phyloP scores from a whole-genome alignment of 1,284 basidiomycete species.

The Trichosporon asahii region DNA sequence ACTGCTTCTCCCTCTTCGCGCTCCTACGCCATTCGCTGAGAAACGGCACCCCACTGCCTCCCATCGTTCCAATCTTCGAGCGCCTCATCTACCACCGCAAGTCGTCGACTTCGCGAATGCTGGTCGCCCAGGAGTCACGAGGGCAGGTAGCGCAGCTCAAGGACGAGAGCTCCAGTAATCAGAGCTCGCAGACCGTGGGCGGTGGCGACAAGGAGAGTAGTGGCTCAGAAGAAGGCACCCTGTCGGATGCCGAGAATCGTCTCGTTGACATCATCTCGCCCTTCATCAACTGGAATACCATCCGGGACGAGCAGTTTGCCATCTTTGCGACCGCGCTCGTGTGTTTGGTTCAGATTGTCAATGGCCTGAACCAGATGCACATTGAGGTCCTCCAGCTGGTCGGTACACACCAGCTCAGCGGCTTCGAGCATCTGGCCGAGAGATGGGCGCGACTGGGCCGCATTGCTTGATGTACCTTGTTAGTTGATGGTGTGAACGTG shows the following conservation, averaged over 20 bases:
- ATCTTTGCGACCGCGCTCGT: slow-evolving; percentile 46
- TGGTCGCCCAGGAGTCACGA: background rate
- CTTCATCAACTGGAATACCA: background rate
- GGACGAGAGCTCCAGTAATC: background rate
- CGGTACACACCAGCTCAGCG: slow-evolving; percentile 42
- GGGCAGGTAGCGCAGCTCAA: background rate
- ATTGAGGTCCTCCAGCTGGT: slow-evolving; percentile 37
- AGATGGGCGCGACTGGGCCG: slow-evolving; percentile 29
- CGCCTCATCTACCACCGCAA: slow-evolving; percentile 37
- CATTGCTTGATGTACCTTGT: background rate
- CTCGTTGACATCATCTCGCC: background rate
- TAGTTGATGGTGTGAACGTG: no score
- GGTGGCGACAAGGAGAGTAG: background rate
- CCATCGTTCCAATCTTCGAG: slow-evolving; percentile 47
- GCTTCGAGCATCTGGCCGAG: slow-evolving; percentile 38
- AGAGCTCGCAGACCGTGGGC: background rate
- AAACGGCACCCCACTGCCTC: slow-evolving; percentile 39
- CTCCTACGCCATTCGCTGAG: slow-evolving; percentile 41
- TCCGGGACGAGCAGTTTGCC: slow-evolving; percentile 45
- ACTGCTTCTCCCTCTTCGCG: slow-evolving; percentile 42
- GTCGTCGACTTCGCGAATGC: background rate
- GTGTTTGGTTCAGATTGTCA: slow-evolving; percentile 37
- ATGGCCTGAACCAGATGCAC: slow-evolving; percentile 43
- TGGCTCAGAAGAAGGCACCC: background rate
- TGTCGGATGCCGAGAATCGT: background rate